phyloP scores from a whole-genome alignment of 176 grass and related monocot genomes.

The Musa acuminata region DNA sequence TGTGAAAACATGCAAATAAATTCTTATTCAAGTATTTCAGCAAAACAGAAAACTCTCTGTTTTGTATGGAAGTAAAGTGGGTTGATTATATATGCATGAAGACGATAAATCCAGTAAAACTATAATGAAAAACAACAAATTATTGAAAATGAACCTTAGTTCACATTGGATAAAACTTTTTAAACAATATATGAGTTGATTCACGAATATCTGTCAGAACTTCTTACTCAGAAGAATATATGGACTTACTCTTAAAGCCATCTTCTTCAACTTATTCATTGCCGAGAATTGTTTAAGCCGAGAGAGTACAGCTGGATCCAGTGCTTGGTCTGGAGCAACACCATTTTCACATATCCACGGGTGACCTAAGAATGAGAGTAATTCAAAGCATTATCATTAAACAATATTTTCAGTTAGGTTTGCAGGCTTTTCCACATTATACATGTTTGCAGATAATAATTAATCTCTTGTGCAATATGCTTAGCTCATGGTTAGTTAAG shows the following conservation, averaged over 20 bases:
- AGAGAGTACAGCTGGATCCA: conserved; percentile 75
- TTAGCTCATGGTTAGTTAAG: too few species aligned
- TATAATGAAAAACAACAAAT: background rate
- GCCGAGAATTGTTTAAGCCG: conserved; percentile 74
- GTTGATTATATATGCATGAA: background rate
- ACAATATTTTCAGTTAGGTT: background rate
- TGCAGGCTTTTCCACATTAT: background rate
- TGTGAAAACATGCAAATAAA: too few species aligned
- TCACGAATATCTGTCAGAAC: too few species aligned
- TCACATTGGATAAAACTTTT: too few species aligned
- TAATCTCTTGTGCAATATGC: too few species aligned
- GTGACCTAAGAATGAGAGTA: conserved; percentile 43
- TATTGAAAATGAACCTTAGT: background rate
- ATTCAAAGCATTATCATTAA: background rate
- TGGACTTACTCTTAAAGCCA: conserved; percentile 60
- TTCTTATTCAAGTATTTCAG: too few species aligned
- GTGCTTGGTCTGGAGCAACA: conserved; percentile 41
- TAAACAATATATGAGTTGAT: background rate
- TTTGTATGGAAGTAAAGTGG: too few species aligned
- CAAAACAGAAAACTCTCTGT: too few species aligned
- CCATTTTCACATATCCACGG: conserved; percentile 79
- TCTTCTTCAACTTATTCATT: conserved; percentile 91
- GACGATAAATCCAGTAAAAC: background rate
- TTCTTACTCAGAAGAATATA: background rate
- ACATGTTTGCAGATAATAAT: conserved; percentile 1